Conservation (phyloP, 2,329 filamentous ascomycete genomes). For the Neopestalotiopsis rosae region DNA sequence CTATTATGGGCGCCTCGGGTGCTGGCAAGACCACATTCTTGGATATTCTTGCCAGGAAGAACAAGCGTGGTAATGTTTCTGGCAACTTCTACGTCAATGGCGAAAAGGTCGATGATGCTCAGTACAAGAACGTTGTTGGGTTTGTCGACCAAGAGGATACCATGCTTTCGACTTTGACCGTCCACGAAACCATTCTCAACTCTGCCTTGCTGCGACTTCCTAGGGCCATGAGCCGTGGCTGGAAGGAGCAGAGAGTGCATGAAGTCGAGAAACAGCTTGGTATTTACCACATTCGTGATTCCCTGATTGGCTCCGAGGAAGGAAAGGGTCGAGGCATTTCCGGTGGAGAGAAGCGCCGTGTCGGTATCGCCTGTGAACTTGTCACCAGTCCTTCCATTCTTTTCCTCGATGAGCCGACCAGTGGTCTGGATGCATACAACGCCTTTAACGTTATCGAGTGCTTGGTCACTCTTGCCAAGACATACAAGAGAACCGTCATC, state of each 20-base stretch:
- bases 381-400: conserved; percentile 97
- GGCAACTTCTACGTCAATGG: conserved; percentile 95
- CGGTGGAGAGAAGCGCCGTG: conserved; percentile 93
- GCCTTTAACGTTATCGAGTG: conserved; percentile 98
- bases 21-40: conserved; percentile 97
- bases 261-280: conserved; percentile 97
- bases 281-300: conserved; percentile 92
- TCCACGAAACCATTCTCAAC: conserved; percentile 96
- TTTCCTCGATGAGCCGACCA: conserved; percentile 96
- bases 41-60: conserved; percentile 94
- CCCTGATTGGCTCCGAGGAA: conserved; percentile 95
- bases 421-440: conserved; percentile 94
- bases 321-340: conserved; percentile 94
- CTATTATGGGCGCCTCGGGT: conserved; percentile 97
- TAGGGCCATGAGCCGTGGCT: conserved; percentile 81
- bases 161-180: conserved; percentile 92
- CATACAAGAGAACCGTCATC: conserved; percentile 94
- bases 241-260: conserved; percentile 90
- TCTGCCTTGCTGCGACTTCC: conserved; percentile 93
- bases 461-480: conserved; percentile 91
- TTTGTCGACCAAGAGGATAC: conserved; percentile 99
- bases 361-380: conserved; percentile 96
- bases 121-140: conserved; percentile 91
- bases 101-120: conserved; percentile 81
- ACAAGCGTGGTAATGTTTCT: conserved; percentile 80